phyloP scores from a whole-genome alignment of 2,329 filamentous ascomycete genomes.

The Beauveria varroae region DNA sequence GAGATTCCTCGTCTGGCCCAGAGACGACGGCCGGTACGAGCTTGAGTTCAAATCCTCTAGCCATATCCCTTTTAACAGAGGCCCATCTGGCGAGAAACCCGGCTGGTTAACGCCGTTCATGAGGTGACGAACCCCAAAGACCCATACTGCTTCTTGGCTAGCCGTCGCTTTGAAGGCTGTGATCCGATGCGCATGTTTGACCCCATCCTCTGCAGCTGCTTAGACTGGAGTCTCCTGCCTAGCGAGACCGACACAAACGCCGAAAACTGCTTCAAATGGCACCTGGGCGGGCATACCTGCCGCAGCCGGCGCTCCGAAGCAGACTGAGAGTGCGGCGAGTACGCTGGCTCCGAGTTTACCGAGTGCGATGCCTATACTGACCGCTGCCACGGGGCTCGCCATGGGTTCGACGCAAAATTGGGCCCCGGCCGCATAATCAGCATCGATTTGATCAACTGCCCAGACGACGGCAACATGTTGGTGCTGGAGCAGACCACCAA shows the following conservation, averaged over 20 bases:
- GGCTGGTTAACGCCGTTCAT: neutral
- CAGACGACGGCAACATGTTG: neutral
- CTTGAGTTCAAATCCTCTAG: no score
- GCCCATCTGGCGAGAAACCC: neutral
- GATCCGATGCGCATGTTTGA: conserved; percentile 1
- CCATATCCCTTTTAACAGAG: neutral
- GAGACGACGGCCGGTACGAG: no score
- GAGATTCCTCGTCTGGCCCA: no score
- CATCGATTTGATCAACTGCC: neutral
- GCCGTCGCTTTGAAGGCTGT: neutral
- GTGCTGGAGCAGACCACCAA: neutral
- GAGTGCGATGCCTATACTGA: neutral
- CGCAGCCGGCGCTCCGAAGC: neutral
- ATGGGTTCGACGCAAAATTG: neutral
- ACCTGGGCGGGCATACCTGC: neutral
- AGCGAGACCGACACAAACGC: neutral
- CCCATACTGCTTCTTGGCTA: neutral
- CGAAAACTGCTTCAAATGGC: neutral
- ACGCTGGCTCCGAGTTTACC: neutral
- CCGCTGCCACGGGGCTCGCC: neutral
- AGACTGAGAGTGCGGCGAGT: neutral
- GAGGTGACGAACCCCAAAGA: neutral
- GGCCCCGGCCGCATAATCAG: neutral
- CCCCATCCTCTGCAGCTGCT: conserved; percentile 10
- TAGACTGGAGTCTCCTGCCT: neutral